Conservation (phyloP, 352 stramenopile species). For the Phytopythium aichiense region DNA sequence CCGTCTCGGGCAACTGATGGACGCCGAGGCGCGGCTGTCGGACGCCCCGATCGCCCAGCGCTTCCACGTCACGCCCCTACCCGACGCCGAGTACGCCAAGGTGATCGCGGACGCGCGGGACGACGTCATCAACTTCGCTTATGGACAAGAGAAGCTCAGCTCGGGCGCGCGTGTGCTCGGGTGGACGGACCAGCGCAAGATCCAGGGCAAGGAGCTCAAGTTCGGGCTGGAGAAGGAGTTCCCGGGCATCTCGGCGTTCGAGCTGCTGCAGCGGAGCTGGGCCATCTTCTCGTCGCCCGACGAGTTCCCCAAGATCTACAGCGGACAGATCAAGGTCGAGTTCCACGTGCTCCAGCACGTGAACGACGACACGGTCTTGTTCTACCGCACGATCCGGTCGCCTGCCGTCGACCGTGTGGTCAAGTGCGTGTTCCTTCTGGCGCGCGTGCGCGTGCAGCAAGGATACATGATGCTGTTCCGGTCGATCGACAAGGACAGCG, state of each 20-base stretch:
- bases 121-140: constrained; percentile 49
- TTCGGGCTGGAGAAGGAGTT: constrained; percentile 68
- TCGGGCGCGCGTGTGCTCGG: constrained; percentile 46
- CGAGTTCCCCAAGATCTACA: constrained; percentile 50
- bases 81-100: constrained; percentile 30
- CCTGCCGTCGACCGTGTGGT: constrained; percentile 30
- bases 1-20: constrained; percentile 49
- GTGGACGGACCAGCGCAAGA: constrained; percentile 60
- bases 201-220: constrained; percentile 36
- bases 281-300: constrained; percentile 43
- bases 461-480: constrained; percentile 64
- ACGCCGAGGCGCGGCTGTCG: constrained; percentile 24
- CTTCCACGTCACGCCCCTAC: constrained; percentile 35
- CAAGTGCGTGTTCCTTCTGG: constrained; percentile 60
- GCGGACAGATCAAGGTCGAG: constrained; percentile 28
- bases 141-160: constrained; percentile 40
- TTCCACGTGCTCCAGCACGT: constrained; percentile 50
- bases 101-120: constrained; percentile 38
- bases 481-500: constrained; percentile 42
- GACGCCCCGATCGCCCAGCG: constrained; percentile 11
- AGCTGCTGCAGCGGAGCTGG: constrained; percentile 52
- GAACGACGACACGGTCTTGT: constrained; percentile 50
- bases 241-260: constrained; percentile 20
- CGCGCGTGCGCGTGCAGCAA: constrained; percentile 45
- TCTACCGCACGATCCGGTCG: constrained; percentile 42